Base-by-base conservation (phyloP, 2,329 filamentous ascomycete genomes). In the Berkeleyomyces basicola region DNA sequence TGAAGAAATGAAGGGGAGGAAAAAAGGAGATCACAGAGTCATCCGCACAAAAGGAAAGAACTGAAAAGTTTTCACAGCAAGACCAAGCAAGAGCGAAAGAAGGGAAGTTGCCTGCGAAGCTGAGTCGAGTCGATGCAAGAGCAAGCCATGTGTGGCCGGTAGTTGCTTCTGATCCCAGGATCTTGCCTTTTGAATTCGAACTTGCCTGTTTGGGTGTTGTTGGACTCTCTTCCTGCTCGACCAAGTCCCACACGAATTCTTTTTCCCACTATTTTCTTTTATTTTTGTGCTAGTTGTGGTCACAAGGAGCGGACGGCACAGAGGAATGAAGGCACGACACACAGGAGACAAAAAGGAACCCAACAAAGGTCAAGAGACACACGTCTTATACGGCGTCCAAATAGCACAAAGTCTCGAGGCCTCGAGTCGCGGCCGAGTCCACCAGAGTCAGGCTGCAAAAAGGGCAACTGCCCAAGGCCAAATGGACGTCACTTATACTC, bases 151-250 rank as follows among this genome's bases (percentile, higher is more conserved):
- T 53, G 49, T 53, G 55, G 23, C 42, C 43, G 57, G 57, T 43
- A 58, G 37, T 58, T 58, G 57, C 57, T 43, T 58, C 57, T 58
- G 39, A 43, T 58, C 23, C 57, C 39, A 33, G 57, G 76, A 75
- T 67, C 88, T 79, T 71, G 86, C 87, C 62, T 76, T 77, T 64
- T 53, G 36, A 33, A 9, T 53, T 53, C 36, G 49, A 53, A 53
- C 11, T 53, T 53, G 49, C 49, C 49, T 53, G 36, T 53, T 53
- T 36, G 49, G 49, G 49, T 53, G 49, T 53, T 53, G 49, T 53
- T 53, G 49, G 3, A 53, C 43, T 46, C 37, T 9, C 43, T 46
- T 46, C 16, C 43, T 46, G 49, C 33, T 10, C 36, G n/a, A 10
- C 10, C 49, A 16, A 53, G 49, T 53, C 49, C 49, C 49, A 53